These are phyloP conservation scores for Neocallimastix lanati DNA, from an alignment of 192 early-diverging fungal species.

Conservation along the genomic window DNA sequence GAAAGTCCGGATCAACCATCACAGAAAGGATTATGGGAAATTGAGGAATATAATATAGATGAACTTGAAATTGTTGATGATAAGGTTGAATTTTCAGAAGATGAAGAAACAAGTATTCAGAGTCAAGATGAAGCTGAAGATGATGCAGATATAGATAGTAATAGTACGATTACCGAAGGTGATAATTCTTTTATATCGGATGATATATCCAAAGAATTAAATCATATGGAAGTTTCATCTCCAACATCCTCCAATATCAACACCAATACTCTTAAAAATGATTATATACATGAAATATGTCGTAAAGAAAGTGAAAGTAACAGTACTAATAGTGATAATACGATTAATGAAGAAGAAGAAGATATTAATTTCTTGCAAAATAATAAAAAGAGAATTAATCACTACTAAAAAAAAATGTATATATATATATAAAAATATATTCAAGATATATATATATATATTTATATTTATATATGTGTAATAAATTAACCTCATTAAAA, in stretches of 20 bases:
- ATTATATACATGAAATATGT: background rate
- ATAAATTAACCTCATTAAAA: too few relatives aligned
- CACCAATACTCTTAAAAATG: background rate
- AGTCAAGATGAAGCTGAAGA: background rate
- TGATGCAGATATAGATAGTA: background rate
- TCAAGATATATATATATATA: too few relatives aligned
- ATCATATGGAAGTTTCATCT: background rate
- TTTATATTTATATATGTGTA: too few relatives aligned
- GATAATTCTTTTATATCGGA: background rate
- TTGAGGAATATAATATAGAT: background rate
- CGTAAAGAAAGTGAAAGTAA: background rate
- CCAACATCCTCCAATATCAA: too few relatives aligned
- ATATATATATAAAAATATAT: too few relatives aligned
- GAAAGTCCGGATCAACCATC: background rate
- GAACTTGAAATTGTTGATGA: background rate
- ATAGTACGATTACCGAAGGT: background rate
- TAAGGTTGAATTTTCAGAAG: background rate
- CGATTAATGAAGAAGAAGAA: background rate
- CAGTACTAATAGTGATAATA: background rate
- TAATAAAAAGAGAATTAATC: too few relatives aligned
- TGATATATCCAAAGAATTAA: background rate
- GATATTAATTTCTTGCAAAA: background rate
- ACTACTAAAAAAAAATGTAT: too few relatives aligned
- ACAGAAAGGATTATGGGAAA: background rate
- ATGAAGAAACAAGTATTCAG: background rate